A percentile compares a stretch with the other conserved stretches of the same genome.
These are phyloP conservation scores for Saxophila tyrrhenica DNA, from an alignment of 495 filamentous ascomycete species.

Conservation along the genomic window DNA sequence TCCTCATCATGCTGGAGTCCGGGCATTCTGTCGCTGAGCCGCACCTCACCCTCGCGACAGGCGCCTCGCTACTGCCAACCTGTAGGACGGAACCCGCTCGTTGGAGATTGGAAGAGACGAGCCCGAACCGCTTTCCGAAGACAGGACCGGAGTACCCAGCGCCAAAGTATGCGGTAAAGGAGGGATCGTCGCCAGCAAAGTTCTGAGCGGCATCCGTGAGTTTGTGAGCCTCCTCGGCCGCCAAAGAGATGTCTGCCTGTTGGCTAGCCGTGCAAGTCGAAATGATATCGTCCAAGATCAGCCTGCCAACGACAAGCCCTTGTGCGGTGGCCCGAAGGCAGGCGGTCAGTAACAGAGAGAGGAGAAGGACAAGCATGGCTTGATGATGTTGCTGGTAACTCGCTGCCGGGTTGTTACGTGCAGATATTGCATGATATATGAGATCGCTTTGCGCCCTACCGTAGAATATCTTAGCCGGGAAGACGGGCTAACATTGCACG, in stretches of 20 bases:
- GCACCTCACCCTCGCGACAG: not conserved
- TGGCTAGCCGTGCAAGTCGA: not conserved
- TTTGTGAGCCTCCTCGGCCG: not conserved
- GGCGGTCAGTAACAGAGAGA: not conserved
- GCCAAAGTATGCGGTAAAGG: not conserved
- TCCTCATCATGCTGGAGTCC: not conserved
- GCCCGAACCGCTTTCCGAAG: not conserved
- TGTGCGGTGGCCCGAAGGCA: not conserved
- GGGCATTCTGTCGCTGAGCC: not conserved
- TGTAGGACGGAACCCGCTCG: not conserved
- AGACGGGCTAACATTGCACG: too few species aligned
- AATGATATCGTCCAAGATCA: not conserved
- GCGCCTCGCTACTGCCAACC: not conserved
- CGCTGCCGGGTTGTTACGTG: too few species aligned
- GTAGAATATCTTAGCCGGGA: too few species aligned
- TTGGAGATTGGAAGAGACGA: not conserved
- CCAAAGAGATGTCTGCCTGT: not conserved
- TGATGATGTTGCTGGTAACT: too few species aligned
- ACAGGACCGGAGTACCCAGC: not conserved
- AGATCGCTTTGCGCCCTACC: too few species aligned
- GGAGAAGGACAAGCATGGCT: too few species aligned
- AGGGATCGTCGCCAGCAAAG: not conserved
- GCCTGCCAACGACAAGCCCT: not conserved
- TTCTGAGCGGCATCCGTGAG: not conserved
- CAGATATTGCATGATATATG: too few species aligned